Conservation (phyloP, 805 yeast species). For the Ogataea saltuana region DNA sequence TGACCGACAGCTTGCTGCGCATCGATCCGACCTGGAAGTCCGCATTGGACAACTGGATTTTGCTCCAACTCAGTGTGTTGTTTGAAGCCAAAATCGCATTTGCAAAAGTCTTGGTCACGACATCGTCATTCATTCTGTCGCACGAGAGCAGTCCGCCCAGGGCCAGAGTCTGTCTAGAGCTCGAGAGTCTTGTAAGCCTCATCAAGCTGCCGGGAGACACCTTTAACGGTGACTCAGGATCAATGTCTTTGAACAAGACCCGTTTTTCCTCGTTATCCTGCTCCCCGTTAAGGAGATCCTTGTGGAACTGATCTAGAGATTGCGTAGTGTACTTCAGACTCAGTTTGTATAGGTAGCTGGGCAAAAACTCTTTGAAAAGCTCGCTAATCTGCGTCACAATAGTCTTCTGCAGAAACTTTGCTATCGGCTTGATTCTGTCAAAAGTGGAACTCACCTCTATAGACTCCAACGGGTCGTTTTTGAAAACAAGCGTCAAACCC, state of each 20-base stretch:
- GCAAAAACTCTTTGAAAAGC: constrained; percentile 79
- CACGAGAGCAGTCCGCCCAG: constrained; percentile 44
- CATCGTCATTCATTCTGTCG: constrained; percentile 35
- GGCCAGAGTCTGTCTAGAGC: constrained; percentile 80
- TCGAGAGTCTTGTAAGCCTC: constrained; percentile 64
- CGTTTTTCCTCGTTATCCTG: constrained; percentile 38
- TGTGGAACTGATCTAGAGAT: constrained; percentile 39
- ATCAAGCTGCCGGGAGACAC: constrained; percentile 67
- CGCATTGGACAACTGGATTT: constrained; percentile 36
- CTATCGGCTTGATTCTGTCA: constrained; percentile 79
- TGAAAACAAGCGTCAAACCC: constrained; percentile 82
- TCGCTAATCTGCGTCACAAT: constrained; percentile 80
- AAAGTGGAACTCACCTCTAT: constrained; percentile 85
- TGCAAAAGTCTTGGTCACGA: constrained; percentile 36
- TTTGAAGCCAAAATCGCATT: constrained; percentile 31
- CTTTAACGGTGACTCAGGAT: constrained; percentile 56
- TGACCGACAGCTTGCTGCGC: constrained; percentile 40
- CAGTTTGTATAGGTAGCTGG: constrained; percentile 74
- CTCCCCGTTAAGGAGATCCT: constrained; percentile 35
- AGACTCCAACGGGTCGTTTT: constrained; percentile 84
- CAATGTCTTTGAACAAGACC: constrained; percentile 48
- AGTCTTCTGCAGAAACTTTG: constrained; percentile 78
- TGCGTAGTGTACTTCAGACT: constrained; percentile 62
- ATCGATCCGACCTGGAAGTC: constrained; percentile 34
- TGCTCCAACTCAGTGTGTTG: constrained; percentile 31